A percentile compares a stretch with the other conserved stretches of the same genome.
phyloP scores from a whole-genome alignment of 1,284 basidiomycete genomes.

The Fomitopsis betulina region DNA sequence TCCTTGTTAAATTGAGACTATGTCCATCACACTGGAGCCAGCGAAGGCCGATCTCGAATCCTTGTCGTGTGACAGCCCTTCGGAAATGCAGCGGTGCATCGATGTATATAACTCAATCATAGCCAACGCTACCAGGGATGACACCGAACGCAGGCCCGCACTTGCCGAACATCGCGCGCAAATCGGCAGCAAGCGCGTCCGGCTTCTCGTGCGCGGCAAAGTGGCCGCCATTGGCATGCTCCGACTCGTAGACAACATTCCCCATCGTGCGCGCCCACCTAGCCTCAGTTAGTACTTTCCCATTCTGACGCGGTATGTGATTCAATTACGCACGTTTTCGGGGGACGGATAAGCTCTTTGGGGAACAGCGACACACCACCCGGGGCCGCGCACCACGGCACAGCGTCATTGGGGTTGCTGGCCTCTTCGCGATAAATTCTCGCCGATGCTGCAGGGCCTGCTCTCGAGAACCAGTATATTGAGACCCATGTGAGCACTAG shows the following conservation, averaged over 20 bases:
- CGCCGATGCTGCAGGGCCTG: constrained; percentile 49
- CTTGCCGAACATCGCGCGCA: constrained; percentile 23
- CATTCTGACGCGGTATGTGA: neutral
- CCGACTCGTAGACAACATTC: constrained; percentile 24
- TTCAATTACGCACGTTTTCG: neutral
- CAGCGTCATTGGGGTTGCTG: neutral
- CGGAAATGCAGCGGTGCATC: too few species aligned
- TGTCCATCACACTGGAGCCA: too few species aligned
- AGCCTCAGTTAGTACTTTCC: neutral
- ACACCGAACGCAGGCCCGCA: constrained; percentile 18
- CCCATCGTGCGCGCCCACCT: constrained; percentile 22
- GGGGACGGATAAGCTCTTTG: constrained; percentile 30
- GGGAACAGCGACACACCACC: constrained; percentile 47
- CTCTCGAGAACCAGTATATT: constrained; percentile 53
- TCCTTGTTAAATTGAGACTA: too few species aligned
- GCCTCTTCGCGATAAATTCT: constrained; percentile 48
- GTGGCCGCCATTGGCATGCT: constrained; percentile 25
- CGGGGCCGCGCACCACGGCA: constrained; percentile 31
- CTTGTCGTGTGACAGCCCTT: too few species aligned
- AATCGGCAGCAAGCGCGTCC: constrained; percentile 22
- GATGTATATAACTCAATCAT: neutral
- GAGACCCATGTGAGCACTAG: constrained; percentile 57
- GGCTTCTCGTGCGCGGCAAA: constrained; percentile 29
- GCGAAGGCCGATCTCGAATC: too few species aligned
- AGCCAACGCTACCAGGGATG: constrained; percentile 13